Evolutionary conservation across 192 early-diverging fungal species (phyloP).

Genomic region (Rhizoclosmatium globosum): DNA sequence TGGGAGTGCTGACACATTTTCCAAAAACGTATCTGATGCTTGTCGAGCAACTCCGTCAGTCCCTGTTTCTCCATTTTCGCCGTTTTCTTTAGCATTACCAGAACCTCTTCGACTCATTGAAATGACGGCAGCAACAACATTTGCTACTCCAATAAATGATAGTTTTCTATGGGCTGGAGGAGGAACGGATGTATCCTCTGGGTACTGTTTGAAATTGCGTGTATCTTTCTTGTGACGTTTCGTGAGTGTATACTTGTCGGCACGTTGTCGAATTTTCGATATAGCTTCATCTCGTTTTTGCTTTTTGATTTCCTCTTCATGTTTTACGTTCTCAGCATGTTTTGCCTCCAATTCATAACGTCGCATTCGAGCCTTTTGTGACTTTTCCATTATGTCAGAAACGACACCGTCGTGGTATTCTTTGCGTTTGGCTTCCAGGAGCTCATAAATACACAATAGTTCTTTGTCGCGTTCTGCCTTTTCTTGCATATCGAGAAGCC

Average conservation of each 20-base stretch:
- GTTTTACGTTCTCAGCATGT: background rate
- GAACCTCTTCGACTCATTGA: background rate
- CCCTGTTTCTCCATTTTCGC: too few relatives aligned
- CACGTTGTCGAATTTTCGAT: background rate
- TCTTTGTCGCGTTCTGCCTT: constrained; percentile 3
- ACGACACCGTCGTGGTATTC: constrained; percentile 26
- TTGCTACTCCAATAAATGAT: background rate
- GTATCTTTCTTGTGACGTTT: background rate
- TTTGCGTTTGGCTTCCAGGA: constrained; percentile 18
- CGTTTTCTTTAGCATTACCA: background rate
- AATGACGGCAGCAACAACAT: background rate
- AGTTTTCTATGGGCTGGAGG: background rate
- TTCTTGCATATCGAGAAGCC: constrained; percentile 6
- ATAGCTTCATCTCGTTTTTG: background rate
- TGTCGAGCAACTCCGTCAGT: too few relatives aligned
- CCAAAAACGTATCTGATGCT: too few relatives aligned
- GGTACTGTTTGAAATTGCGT: background rate
- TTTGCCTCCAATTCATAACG: background rate
- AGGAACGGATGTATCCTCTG: background rate
- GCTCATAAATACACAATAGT: constrained; percentile 14
- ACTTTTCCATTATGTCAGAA: constrained; percentile 14
- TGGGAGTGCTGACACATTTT: too few relatives aligned
- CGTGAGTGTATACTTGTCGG: background rate
- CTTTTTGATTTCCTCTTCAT: constrained; percentile 1
- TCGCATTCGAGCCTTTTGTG: constrained; percentile 1